Percentiles rank a stretch among this genome's conserved stretches.
phyloP scores from a whole-genome alignment of 768 basidiomycete species.

The Amanita phalloides region DNA sequence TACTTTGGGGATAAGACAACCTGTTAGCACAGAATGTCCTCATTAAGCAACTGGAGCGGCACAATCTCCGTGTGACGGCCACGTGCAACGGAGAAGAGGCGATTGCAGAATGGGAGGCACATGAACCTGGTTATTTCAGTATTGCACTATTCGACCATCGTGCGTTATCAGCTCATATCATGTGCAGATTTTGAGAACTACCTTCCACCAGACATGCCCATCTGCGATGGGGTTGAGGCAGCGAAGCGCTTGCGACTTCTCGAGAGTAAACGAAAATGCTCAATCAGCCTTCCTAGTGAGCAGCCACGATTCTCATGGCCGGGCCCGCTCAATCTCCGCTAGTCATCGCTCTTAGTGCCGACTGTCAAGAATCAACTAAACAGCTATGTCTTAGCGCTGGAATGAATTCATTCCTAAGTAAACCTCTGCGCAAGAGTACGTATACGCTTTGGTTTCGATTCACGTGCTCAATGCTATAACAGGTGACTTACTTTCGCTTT shows the following conservation, averaged over 20 bases:
- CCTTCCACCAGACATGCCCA: conserved; percentile 53
- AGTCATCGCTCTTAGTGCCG: conserved; percentile 69
- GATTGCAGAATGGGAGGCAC: conserved; percentile 59
- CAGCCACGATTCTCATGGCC: background rate
- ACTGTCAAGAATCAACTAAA: conserved; percentile 70
- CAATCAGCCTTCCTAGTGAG: conserved; percentile 46
- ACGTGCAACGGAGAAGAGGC: conserved; percentile 65
- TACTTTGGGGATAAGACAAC: conserved; percentile 37
- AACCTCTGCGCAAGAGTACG: conserved; percentile 54
- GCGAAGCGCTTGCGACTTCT: conserved; percentile 50
- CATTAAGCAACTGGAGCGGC: conserved; percentile 55
- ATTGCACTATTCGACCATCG: conserved; percentile 70
- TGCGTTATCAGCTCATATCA: conserved; percentile 19
- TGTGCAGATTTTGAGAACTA: background rate
- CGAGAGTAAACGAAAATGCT: conserved; percentile 45
- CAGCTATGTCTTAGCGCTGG: conserved; percentile 68
- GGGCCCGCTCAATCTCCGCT: background rate
- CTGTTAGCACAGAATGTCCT: conserved; percentile 59
- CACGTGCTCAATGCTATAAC: background rate
- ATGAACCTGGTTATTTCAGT: conserved; percentile 57
- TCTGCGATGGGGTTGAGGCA: conserved; percentile 71
- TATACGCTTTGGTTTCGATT: background rate
- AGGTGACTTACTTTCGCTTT: conserved; percentile 44
- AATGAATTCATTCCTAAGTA: conserved; percentile 70
- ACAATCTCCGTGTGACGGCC: conserved; percentile 47